phyloP scores from a whole-genome alignment of 495 filamentous ascomycete species.

The Aspergillus mulundensis region DNA sequence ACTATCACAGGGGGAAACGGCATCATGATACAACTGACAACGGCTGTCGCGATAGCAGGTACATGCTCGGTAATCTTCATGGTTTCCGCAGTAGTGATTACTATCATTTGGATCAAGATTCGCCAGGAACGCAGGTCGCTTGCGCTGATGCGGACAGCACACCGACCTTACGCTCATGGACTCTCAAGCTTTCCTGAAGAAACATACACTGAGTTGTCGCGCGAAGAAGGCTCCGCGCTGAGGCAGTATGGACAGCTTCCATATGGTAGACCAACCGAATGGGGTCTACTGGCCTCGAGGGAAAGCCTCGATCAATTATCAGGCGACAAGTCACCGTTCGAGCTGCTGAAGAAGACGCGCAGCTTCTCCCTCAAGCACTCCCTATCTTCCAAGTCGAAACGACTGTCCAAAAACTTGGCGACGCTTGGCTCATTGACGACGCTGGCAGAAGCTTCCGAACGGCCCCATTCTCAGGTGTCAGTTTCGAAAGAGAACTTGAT shows the following conservation, averaged over 20 bases:
- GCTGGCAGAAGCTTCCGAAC: conserved; percentile 22
- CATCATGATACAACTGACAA: conserved; percentile 35
- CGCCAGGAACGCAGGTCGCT: conserved; percentile 38
- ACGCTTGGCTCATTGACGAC: conserved; percentile 31
- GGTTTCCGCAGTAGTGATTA: conserved; percentile 27
- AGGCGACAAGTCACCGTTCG: conserved; percentile 23
- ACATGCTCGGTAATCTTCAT: conserved; percentile 38
- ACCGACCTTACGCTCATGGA: conserved; percentile 21
- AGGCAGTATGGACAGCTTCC: conserved; percentile 38
- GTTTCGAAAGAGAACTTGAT: conserved; percentile 30
- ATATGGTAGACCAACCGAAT: conserved; percentile 39
- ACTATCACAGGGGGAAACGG: not conserved
- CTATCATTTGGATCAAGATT: conserved; percentile 38
- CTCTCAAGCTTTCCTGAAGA: conserved; percentile 28
- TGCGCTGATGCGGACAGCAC: conserved; percentile 23
- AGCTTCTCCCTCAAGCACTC: conserved; percentile 32
- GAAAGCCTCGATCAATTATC: conserved; percentile 30
- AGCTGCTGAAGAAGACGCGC: conserved; percentile 26
- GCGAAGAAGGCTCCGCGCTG: conserved; percentile 29
- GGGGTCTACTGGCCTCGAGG: conserved; percentile 40
- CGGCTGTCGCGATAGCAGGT: conserved; percentile 42
- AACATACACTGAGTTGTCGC: conserved; percentile 37
- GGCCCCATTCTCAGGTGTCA: conserved; percentile 14
- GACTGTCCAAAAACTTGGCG: conserved; percentile 19
- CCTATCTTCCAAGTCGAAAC: conserved; percentile 29